A percentile compares a stretch with the other conserved stretches of the same genome.
Conservation (phyloP, 768 basidiomycete genomes). For the Melanogaster broomeanus region DNA sequence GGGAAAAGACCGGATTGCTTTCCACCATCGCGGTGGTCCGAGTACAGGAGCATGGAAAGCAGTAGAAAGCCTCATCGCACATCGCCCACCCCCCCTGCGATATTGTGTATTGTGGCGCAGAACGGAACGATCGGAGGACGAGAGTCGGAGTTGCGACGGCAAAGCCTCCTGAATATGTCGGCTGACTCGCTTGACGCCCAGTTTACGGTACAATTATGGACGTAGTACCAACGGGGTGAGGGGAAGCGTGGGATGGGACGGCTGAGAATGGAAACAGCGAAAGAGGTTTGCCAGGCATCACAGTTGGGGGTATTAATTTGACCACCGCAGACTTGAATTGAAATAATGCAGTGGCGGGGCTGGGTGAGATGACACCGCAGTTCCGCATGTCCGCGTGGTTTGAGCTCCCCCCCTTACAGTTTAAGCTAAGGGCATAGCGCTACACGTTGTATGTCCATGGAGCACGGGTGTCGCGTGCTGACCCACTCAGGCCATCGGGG, state of each 20-base stretch:
- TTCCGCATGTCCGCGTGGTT: constrained; percentile 7
- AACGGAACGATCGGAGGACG: background rate
- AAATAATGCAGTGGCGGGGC: background rate
- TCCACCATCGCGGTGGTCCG: no score
- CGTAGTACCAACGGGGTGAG: background rate
- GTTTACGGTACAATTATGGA: background rate
- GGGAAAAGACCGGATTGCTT: background rate
- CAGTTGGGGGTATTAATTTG: background rate
- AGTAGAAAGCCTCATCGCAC: background rate
- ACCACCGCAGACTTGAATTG: background rate
- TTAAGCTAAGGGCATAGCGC: no score
- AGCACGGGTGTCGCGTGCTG: background rate
- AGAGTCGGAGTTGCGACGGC: background rate
- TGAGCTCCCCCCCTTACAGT: background rate
- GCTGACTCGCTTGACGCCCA: background rate
- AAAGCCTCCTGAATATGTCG: background rate
- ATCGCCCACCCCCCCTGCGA: background rate
- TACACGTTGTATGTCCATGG: background rate
- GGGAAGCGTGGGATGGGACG: constrained; percentile 3
- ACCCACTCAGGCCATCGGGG: no score
- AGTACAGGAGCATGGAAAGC: background rate
- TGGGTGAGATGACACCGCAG: constrained; percentile 15
- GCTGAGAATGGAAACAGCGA: background rate
- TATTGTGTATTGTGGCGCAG: background rate
- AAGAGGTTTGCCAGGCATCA: background rate